These are phyloP conservation scores for Saccharum spontaneum DNA, from an alignment of 176 grass and related monocot species.

Conservation along the genomic window DNA sequence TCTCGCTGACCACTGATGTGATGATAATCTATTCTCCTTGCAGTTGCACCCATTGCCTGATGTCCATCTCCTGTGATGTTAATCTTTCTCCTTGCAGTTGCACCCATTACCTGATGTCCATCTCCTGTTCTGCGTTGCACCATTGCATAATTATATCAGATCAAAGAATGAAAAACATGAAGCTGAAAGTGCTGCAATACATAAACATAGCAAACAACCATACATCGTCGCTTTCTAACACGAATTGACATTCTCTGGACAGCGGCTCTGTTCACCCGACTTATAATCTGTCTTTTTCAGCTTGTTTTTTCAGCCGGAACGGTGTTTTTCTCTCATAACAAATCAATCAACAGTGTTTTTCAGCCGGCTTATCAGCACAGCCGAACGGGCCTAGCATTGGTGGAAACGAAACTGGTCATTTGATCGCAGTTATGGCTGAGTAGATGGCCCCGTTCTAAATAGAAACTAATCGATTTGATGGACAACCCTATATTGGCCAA, in stretches of 20 bases:
- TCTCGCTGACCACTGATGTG: conserved; percentile 26
- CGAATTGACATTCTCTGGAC: neutral
- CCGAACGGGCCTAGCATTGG: too few relatives aligned
- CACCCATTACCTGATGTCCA: neutral
- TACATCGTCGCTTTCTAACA: neutral
- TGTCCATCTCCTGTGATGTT: conserved; percentile 7
- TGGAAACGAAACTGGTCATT: neutral
- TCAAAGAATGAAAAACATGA: neutral
- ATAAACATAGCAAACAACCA: neutral
- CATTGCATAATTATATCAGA: neutral
- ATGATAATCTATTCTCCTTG: conserved; percentile 40
- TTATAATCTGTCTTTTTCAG: too few relatives aligned
- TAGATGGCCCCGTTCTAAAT: neutral
- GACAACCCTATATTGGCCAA: neutral
- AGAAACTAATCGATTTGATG: neutral
- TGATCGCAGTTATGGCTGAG: neutral
- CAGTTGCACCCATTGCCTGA: neutral
- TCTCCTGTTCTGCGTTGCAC: neutral
- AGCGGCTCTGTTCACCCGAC: too few relatives aligned
- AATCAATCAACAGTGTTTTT: too few relatives aligned
- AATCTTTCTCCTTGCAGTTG: conserved; percentile 28
- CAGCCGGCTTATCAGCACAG: too few relatives aligned
- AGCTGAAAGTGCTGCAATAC: neutral
- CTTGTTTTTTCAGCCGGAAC: too few relatives aligned
- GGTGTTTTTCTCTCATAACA: too few relatives aligned